Percentiles rank a stretch among this genome's conserved stretches.
Evolutionary conservation across 73 alveolate genomes (phyloP).

Genomic region (Symbiodinium pilosum): DNA sequence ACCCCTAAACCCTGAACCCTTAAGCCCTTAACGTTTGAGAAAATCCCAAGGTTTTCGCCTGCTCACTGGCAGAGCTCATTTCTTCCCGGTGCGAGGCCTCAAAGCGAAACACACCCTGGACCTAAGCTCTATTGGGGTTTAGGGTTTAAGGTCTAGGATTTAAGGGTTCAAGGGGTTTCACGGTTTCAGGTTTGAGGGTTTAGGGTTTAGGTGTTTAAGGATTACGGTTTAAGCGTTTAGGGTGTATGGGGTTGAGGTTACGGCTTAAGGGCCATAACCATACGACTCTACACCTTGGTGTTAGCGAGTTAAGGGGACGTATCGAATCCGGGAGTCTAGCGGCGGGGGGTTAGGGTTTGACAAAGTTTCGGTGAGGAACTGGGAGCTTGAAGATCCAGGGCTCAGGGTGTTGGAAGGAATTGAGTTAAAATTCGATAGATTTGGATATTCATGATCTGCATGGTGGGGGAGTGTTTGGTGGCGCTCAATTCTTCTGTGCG

Average conservation of each 20-base stretch:
- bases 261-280: not conserved
- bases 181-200: not conserved
- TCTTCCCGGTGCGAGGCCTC: not conserved
- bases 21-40: not conserved
- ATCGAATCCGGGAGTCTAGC: not conserved
- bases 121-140: not conserved
- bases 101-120: not conserved
- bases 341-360: not conserved
- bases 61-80: not conserved
- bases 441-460: no score
- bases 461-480: no score
- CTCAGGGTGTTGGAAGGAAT: no score
- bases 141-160: not conserved
- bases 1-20: not conserved
- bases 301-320: no score
- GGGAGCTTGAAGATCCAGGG: not conserved
- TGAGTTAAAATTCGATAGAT: no score
- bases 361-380: not conserved
- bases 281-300: no score
- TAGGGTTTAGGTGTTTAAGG: not conserved
- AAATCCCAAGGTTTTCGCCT: not conserved
- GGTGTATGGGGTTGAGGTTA: not conserved
- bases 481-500: no score
- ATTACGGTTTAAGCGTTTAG: not conserved
- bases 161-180: no score